A percentile compares a stretch with the other conserved stretches of the same genome.
Conservation (phyloP, 805 yeast species). For the Suhomyces tanzawaensis region DNA sequence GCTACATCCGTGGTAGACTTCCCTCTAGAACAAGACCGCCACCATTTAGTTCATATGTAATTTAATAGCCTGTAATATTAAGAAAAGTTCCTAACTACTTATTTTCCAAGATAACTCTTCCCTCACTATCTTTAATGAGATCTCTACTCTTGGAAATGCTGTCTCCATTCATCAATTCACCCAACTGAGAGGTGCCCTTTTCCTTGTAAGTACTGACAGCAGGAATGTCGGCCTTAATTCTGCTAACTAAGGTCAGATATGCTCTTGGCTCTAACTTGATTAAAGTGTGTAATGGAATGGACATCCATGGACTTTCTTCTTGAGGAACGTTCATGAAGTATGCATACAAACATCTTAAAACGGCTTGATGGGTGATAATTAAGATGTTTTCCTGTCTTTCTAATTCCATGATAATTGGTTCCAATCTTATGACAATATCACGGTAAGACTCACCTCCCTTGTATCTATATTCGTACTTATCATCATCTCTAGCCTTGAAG, state of each 20-base stretch:
- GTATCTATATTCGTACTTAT: slow-evolving; percentile 92
- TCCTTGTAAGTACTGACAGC: slow-evolving; percentile 97
- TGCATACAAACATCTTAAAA: slow-evolving; percentile 91
- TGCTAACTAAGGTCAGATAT: slow-evolving; percentile 79
- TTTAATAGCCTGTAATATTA: too few species aligned
- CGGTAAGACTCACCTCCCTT: slow-evolving; percentile 97
- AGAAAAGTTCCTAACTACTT: too few species aligned
- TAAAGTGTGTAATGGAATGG: slow-evolving; percentile 92
- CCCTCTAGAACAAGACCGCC: too few species aligned
- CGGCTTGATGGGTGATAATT: slow-evolving; percentile 97
- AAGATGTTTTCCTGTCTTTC: slow-evolving; percentile 95
- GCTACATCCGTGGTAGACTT: too few species aligned
- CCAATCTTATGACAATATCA: slow-evolving; percentile 90
- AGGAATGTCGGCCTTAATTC: slow-evolving; percentile 94
- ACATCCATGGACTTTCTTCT: slow-evolving; percentile 98
- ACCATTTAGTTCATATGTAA: too few species aligned
- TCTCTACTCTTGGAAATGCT: slow-evolving; percentile 47
- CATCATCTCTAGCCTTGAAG: slow-evolving; percentile 91
- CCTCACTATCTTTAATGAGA: slow-evolving; percentile 41
- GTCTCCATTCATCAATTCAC: slow-evolving; percentile 43
- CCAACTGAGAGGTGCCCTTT: slow-evolving; percentile 76
- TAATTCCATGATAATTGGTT: slow-evolving; percentile 97
- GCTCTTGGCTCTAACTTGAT: slow-evolving; percentile 96
- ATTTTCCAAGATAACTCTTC: slow-evolving; percentile 1
- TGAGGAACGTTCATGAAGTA: slow-evolving; percentile 98